Percentiles rank a stretch among this genome's conserved stretches.
Evolutionary conservation across 805 yeast species (phyloP).

Genomic region (Wickerhamiella cacticola): DNA sequence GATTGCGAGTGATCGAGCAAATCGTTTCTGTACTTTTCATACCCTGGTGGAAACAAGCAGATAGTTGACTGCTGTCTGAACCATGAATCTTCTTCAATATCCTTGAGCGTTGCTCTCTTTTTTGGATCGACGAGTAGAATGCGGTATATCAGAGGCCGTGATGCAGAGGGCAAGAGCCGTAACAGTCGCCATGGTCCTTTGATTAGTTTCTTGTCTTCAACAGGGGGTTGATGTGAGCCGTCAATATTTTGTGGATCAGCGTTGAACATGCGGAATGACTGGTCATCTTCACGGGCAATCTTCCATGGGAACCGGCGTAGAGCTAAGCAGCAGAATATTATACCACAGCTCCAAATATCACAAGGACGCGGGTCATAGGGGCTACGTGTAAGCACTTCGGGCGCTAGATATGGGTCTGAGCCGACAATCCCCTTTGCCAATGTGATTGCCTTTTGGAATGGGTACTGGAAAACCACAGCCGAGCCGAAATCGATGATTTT

Average conservation of each 20-base stretch:
- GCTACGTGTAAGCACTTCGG: conserved; percentile 57
- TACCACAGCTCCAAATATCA: conserved; percentile 90
- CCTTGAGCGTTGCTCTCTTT: conserved; percentile 47
- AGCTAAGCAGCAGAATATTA: conserved; percentile 83
- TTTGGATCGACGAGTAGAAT: conserved; percentile 56
- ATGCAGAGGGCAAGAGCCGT: conserved; percentile 54
- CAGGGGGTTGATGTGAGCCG: conserved; percentile 21
- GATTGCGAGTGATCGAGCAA: background rate
- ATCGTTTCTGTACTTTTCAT: conserved; percentile 7
- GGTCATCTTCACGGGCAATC: conserved; percentile 67
- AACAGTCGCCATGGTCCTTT: conserved; percentile 65
- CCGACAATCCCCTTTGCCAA: conserved; percentile 82
- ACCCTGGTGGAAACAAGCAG: conserved; percentile 2
- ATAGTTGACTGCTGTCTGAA: conserved; percentile 25
- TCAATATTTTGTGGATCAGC: conserved; percentile 23
- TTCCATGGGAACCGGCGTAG: conserved; percentile 91
- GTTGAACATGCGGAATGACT: conserved; percentile 54
- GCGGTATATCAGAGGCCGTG: conserved; percentile 46
- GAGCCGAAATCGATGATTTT: conserved; percentile 91
- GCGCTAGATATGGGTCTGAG: conserved; percentile 90
- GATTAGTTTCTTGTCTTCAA: conserved; percentile 26
- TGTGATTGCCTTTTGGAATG: conserved; percentile 44
- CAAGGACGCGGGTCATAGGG: conserved; percentile 75
- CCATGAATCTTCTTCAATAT: conserved; percentile 48
- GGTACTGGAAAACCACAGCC: conserved; percentile 68